phyloP scores from a whole-genome alignment of 352 stramenopile species.

The Aphanomyces stellatus region DNA sequence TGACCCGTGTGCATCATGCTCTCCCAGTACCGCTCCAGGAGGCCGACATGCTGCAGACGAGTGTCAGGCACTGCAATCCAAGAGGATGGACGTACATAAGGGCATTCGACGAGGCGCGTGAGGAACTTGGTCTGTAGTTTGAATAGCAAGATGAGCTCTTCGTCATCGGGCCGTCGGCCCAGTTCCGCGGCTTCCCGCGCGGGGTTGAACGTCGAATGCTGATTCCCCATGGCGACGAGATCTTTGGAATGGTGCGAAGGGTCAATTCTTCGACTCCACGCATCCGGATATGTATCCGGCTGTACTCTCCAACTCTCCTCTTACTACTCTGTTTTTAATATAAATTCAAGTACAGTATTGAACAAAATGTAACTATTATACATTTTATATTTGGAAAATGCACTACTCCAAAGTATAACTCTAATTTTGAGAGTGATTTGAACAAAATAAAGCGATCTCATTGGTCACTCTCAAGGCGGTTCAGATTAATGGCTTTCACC shows the following conservation, averaged over 20 bases:
- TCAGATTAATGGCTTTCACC: too few species aligned
- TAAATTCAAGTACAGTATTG: too few species aligned
- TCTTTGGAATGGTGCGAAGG: neutral
- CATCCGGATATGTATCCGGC: neutral
- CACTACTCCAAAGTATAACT: too few species aligned
- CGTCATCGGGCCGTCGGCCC: slow-evolving; percentile 41
- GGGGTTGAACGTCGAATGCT: slow-evolving; percentile 1
- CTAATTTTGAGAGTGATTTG: too few species aligned
- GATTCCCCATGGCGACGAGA: slow-evolving; percentile 6
- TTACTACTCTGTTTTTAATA: too few species aligned
- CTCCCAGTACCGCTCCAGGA: slow-evolving; percentile 56
- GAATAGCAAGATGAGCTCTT: slow-evolving; percentile 51
- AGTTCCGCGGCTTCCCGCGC: slow-evolving; percentile 26
- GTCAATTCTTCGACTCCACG: neutral
- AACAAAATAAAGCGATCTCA: too few species aligned
- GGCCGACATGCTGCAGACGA: slow-evolving; percentile 33
- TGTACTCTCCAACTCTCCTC: too few species aligned
- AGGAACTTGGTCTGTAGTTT: slow-evolving; percentile 55
- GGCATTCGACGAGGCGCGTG: slow-evolving; percentile 44
- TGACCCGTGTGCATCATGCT: slow-evolving; percentile 32
- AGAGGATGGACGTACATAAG: slow-evolving; percentile 31
- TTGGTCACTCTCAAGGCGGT: too few species aligned
- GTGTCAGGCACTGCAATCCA: neutral
- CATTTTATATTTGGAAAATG: too few species aligned
- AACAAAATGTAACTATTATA: too few species aligned